These are phyloP conservation scores for Deakozyma indianensis DNA, from an alignment of 805 yeast species.

Conservation along the genomic window DNA sequence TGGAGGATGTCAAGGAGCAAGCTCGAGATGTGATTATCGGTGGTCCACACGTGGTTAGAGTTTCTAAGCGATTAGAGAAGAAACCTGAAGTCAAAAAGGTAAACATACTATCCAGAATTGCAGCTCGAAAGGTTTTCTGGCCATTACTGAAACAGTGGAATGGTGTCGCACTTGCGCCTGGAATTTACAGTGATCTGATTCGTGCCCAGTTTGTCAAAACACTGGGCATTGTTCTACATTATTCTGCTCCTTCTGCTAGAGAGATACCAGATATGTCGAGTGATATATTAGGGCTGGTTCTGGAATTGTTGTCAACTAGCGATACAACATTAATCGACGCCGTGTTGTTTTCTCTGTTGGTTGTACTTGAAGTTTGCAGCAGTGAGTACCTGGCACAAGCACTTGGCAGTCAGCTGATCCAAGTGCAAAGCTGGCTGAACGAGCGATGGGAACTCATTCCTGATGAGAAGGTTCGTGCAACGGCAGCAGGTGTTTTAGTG, in stretches of 20 bases:
- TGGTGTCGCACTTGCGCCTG: constrained; percentile 29
- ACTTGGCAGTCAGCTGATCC: constrained; percentile 18
- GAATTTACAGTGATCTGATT: constrained; percentile 39
- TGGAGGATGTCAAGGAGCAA: constrained; percentile 11
- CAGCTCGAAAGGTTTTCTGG: constrained; percentile 33
- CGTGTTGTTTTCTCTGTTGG: constrained; percentile 17
- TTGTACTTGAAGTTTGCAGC: constrained; percentile 18
- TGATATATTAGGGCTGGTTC: constrained; percentile 29
- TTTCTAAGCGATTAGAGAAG: constrained; percentile 15
- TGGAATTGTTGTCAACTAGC: constrained; percentile 8
- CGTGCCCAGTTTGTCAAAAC: constrained; percentile 47
- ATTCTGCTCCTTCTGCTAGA: constrained; percentile 40
- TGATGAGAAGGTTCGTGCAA: constrained; percentile 14
- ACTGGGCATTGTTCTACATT: constrained; percentile 38
- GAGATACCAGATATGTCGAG: constrained; percentile 41
- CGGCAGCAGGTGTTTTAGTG: constrained; percentile 21
- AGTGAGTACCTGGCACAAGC: constrained; percentile 14
- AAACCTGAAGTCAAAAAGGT: constrained; percentile 12
- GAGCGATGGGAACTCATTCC: constrained; percentile 17
- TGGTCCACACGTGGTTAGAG: constrained; percentile 17
- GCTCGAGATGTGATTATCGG: constrained; percentile 11
- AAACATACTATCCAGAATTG: constrained; percentile 28
- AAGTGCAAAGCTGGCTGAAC: constrained; percentile 17
- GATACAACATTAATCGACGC: constrained; percentile 18
- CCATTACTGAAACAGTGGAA: constrained; percentile 40